These are phyloP conservation scores for Diaporthe citrichinensis DNA, from an alignment of 2,329 filamentous ascomycete species.

Conservation along the genomic window DNA sequence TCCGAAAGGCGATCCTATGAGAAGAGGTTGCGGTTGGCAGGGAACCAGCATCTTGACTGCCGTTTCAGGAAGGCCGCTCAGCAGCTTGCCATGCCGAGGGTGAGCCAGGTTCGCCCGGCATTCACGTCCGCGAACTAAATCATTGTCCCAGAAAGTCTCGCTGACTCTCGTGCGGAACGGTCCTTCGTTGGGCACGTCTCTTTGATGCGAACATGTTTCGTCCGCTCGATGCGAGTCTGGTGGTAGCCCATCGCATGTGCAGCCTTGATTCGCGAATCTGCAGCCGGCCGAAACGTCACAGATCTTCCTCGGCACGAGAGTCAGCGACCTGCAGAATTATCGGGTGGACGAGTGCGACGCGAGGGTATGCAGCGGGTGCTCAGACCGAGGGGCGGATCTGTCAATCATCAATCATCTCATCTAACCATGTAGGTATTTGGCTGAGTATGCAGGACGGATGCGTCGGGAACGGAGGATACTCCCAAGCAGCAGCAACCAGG, in stretches of 20 bases:
- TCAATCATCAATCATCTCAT: slow-evolving; percentile 36
- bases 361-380: slow-evolving; percentile 15
- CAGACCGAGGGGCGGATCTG: slow-evolving; percentile 33
- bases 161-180: slow-evolving; percentile 7
- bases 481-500: slow-evolving; percentile 13
- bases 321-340: slow-evolving; percentile 23
- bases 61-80: slow-evolving; percentile 20
- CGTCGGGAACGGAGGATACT: slow-evolving; percentile 17
- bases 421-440: slow-evolving; percentile 3
- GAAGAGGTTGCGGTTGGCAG: background rate
- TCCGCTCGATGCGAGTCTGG: slow-evolving; percentile 8
- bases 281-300: slow-evolving; percentile 28
- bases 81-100: slow-evolving; percentile 11
- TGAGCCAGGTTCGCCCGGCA: slow-evolving; percentile 12
- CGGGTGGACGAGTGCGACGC: slow-evolving; percentile 21
- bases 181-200: slow-evolving; percentile 6
- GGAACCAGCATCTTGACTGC: slow-evolving; percentile 17
- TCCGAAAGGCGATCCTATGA: slow-evolving; percentile 8
- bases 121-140: background rate
- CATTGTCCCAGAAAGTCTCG: slow-evolving; percentile 7
- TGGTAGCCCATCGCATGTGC: slow-evolving; percentile 10
- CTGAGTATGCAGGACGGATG: slow-evolving; percentile 6
- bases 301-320: slow-evolving; percentile 22
- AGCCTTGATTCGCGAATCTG: slow-evolving; percentile 22
- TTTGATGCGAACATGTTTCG: slow-evolving; percentile 19